These are phyloP conservation scores for Boletus semigastroideus DNA, from an alignment of 1,284 basidiomycete species.

Conservation along the genomic window DNA sequence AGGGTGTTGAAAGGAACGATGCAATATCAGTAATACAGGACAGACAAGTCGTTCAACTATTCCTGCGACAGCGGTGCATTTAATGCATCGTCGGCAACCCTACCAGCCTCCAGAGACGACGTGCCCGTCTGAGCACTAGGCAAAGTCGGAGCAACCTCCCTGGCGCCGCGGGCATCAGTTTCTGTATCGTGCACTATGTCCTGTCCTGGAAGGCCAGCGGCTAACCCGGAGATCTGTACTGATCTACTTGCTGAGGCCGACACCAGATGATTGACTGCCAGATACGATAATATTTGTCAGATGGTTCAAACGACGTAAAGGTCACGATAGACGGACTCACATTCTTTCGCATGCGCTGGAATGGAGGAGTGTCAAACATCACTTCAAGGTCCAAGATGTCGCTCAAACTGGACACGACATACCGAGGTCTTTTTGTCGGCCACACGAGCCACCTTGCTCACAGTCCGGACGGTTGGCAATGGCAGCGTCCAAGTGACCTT, in stretches of 20 bases:
- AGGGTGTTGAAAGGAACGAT: not conserved
- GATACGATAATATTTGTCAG: constrained; percentile 6
- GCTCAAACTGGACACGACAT: constrained; percentile 25
- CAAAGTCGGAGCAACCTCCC: constrained; percentile 5
- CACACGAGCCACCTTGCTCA: constrained; percentile 54
- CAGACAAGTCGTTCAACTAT: not conserved
- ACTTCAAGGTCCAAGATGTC: not conserved
- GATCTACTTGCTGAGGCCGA: constrained; percentile 8
- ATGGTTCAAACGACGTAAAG: not conserved
- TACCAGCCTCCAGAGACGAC: not conserved
- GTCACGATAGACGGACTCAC: constrained; percentile 40
- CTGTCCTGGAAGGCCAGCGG: not conserved
- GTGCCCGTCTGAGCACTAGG: not conserved
- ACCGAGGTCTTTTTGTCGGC: constrained; percentile 64
- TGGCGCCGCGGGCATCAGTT: not conserved
- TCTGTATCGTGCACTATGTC: not conserved
- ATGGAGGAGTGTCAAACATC: constrained; percentile 8
- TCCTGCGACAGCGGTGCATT: constrained; percentile 1
- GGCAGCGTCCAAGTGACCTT: constrained; percentile 55
- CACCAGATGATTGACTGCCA: constrained; percentile 51
- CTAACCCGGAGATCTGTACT: constrained; percentile 6
- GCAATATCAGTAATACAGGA: not conserved
- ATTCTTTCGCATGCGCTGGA: constrained; percentile 68
- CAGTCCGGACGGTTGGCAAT: constrained; percentile 63
- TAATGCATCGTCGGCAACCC: not conserved